Conservation (phyloP, 1,139 yeast genomes). For the Arxiozyma heterogenica region DNA sequence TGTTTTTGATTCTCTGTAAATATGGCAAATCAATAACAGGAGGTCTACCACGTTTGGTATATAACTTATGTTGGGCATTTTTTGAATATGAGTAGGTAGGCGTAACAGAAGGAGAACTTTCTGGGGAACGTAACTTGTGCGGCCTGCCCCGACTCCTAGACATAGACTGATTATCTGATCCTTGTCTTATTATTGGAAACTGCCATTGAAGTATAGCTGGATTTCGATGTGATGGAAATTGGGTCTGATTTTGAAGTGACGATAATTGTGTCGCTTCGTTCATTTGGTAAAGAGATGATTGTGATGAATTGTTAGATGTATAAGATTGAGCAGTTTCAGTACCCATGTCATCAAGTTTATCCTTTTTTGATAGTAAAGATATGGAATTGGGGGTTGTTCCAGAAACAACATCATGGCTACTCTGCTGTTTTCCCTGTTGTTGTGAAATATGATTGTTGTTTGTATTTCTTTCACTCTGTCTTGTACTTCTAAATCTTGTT, state of each 20-base stretch:
- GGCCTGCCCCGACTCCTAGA: background rate
- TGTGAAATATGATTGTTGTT: background rate
- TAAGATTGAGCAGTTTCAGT: background rate
- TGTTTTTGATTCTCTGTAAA: constrained; percentile 82
- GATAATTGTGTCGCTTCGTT: background rate
- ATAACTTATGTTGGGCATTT: constrained; percentile 30
- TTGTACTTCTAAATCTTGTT: background rate
- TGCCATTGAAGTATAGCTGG: constrained; percentile 9
- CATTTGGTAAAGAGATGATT: background rate
- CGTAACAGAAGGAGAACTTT: constrained; percentile 2
- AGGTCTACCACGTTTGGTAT: constrained; percentile 70
- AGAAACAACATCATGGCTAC: background rate
- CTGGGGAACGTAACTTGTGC: background rate
- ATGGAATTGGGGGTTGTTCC: background rate
- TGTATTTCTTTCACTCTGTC: background rate
- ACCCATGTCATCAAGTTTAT: background rate
- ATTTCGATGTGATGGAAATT: background rate
- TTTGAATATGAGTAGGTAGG: constrained; percentile 3
- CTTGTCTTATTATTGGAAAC: background rate
- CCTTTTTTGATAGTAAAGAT: background rate
- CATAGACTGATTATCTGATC: background rate
- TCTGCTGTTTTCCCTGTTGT: background rate
- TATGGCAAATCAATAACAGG: constrained; percentile 93
- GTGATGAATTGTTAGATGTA: background rate
- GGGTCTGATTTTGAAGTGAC: background rate